Conservation (phyloP, 495 filamentous ascomycete genomes). For the Pyronema omphalodes region DNA sequence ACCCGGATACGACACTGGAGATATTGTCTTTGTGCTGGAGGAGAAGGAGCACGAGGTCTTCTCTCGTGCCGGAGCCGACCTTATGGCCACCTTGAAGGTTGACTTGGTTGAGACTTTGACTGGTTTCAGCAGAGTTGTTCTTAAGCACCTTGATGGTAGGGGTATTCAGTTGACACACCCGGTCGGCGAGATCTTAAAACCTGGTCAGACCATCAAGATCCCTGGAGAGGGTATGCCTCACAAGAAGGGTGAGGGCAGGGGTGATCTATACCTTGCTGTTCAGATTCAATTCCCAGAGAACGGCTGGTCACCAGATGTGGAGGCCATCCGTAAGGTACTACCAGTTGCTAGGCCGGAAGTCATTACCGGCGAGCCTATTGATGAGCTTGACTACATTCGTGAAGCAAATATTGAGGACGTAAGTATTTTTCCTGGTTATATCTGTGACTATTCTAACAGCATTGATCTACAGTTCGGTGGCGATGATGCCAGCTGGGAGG, state of each 20-base stretch:
- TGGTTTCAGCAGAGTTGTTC: conserved; percentile 75
- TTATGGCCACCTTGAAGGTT: conserved; percentile 59
- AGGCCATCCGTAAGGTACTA: conserved; percentile 50
- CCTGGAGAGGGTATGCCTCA: conserved; percentile 81
- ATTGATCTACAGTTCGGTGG: conserved; percentile 36
- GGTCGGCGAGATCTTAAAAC: conserved; percentile 54
- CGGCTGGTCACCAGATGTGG: conserved; percentile 57
- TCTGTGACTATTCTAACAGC: conserved; percentile 16
- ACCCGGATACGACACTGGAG: conserved; percentile 77
- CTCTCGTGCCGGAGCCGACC: conserved; percentile 60
- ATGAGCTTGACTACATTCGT: conserved; percentile 73
- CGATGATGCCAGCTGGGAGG: conserved; percentile 39
- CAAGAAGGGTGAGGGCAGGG: conserved; percentile 64
- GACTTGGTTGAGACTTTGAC: conserved; percentile 68
- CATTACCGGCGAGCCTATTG: conserved; percentile 52
- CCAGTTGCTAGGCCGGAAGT: conserved; percentile 32
- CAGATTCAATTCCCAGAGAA: conserved; percentile 78
- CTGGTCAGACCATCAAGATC: conserved; percentile 68
- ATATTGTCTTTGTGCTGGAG: conserved; percentile 72
- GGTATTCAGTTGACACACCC: conserved; percentile 67
- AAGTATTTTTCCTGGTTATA: conserved; percentile 17
- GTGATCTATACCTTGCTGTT: conserved; percentile 73
- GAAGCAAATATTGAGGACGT: conserved; percentile 66
- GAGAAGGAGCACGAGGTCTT: conserved; percentile 71
- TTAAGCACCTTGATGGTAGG: conserved; percentile 86